Evolutionary conservation across 495 filamentous ascomycete genomes (phyloP).

Genomic region (Apodospora peruviana): DNA sequence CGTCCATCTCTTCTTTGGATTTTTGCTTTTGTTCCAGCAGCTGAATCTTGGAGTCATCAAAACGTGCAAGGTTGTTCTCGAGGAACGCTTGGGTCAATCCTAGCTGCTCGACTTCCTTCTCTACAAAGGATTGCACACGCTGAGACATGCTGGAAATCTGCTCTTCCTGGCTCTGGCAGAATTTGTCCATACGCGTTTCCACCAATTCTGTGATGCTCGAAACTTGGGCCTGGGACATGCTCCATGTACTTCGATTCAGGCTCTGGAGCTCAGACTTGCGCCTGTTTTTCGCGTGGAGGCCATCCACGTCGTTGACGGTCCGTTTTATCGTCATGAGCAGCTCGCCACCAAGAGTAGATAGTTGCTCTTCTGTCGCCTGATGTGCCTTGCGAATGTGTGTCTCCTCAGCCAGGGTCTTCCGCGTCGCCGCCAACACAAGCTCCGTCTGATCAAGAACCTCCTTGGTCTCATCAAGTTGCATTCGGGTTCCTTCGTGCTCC

Average conservation of each 20-base stretch:
- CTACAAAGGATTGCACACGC: slow-evolving; percentile 68
- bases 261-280: slow-evolving; percentile 78
- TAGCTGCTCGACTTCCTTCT: slow-evolving; percentile 63
- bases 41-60: slow-evolving; percentile 59
- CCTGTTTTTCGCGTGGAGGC: slow-evolving; percentile 74
- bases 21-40: slow-evolving; percentile 61
- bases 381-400: slow-evolving; percentile 75
- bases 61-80: slow-evolving; percentile 56
- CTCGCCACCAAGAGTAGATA: slow-evolving; percentile 63
- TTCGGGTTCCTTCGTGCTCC: slow-evolving; percentile 71
- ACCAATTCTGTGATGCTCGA: slow-evolving; percentile 66
- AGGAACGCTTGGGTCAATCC: slow-evolving; percentile 62
- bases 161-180: slow-evolving; percentile 63
- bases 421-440: slow-evolving; percentile 67
- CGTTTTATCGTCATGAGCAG: slow-evolving; percentile 68
- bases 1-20: slow-evolving; percentile 83
- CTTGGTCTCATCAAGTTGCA: slow-evolving; percentile 69
- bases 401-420: slow-evolving; percentile 73
- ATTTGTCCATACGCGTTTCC: slow-evolving; percentile 62
- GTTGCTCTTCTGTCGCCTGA: slow-evolving; percentile 72
- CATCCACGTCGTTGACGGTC: slow-evolving; percentile 73
- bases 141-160: slow-evolving; percentile 60
- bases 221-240: slow-evolving; percentile 67
- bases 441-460: slow-evolving; percentile 82
- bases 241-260: slow-evolving; percentile 74